Evolutionary conservation across 2,329 filamentous ascomycete genomes (phyloP).

Genomic region (Thelonectria blattea): DNA sequence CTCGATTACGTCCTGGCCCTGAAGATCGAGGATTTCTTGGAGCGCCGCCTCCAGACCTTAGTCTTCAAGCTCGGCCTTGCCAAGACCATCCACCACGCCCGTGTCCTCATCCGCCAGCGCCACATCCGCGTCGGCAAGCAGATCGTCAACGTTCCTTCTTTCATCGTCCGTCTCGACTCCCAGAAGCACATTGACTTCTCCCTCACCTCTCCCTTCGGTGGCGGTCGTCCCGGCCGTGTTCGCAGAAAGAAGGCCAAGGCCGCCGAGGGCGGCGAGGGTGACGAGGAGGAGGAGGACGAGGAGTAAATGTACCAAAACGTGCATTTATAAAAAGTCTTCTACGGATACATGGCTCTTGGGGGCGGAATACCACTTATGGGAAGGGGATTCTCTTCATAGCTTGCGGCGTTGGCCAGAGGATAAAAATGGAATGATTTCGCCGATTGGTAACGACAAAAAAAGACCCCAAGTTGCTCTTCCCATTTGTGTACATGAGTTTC

Average conservation of each 20-base stretch:
- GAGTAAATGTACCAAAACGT: conserved; percentile 56
- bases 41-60: conserved; percentile 99
- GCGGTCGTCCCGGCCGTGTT: conserved; percentile 95
- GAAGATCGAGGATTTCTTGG: conserved; percentile 99
- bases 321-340: conserved; percentile 39
- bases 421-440: conserved; percentile 52
- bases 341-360: conserved; percentile 39
- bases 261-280: conserved; percentile 82
- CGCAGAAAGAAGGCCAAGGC: conserved; percentile 99
- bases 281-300: conserved; percentile 87
- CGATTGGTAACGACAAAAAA: conserved; percentile 37
- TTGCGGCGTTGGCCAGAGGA: conserved; percentile 59
- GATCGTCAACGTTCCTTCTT: conserved; percentile 99
- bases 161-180: conserved; percentile 99
- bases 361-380: conserved; percentile 47
- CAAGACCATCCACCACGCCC: conserved; percentile 99
- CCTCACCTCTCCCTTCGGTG: conserved; percentile 95
- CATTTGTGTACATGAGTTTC: conserved; percentile 37
- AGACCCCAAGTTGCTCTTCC: conserved; percentile 26
- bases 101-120: conserved; percentile 99
- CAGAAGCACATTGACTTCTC: conserved; percentile 99
- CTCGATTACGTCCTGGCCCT: conserved; percentile 99
- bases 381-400: conserved; percentile 53
- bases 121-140: conserved; percentile 99
- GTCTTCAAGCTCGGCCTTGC: conserved; percentile 99